Evolutionary conservation across 139 green algal genomes (phyloP).

Genomic region (Penium margaritaceum): DNA sequence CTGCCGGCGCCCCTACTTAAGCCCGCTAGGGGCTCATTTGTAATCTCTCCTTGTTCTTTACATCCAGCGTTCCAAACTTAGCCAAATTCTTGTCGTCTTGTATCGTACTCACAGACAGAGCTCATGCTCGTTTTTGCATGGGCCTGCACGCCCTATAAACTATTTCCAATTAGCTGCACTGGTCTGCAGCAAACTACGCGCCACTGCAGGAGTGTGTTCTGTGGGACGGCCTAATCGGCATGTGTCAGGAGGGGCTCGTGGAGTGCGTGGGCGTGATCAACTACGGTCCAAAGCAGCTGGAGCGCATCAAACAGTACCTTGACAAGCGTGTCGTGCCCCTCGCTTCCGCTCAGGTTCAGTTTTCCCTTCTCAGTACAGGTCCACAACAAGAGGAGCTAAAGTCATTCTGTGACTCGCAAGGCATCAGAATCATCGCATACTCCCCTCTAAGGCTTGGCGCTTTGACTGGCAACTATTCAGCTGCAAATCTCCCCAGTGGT

Average conservation of each 20-base stretch:
- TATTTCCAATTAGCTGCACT: too few species aligned
- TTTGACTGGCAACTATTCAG: slow-evolving; percentile 71
- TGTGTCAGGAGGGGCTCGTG: slow-evolving; percentile 46
- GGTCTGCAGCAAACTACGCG: slow-evolving; percentile 47
- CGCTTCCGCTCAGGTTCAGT: slow-evolving; percentile 78
- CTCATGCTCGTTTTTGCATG: too few species aligned
- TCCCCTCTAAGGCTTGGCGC: slow-evolving; percentile 76
- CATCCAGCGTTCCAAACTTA: too few species aligned
- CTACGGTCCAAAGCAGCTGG: slow-evolving; percentile 51
- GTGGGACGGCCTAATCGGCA: slow-evolving; percentile 42
- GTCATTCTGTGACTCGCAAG: slow-evolving; percentile 68
- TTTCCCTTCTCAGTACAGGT: slow-evolving; percentile 67
- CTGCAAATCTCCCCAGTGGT: slow-evolving; percentile 53
- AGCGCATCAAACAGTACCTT: slow-evolving; percentile 60
- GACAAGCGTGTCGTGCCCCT: slow-evolving; percentile 67
- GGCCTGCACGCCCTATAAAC: too few species aligned
- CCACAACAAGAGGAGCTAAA: slow-evolving; percentile 50
- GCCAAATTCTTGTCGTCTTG: too few species aligned
- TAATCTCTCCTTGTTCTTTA: too few species aligned
- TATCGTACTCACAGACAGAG: too few species aligned
- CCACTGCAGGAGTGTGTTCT: slow-evolving; percentile 49
- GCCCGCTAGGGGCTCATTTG: too few species aligned
- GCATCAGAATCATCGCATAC: slow-evolving; percentile 83
- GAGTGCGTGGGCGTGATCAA: too few species aligned
- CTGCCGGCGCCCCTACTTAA: too few species aligned